These are phyloP conservation scores for Colletotrichum sp. DNA, from an alignment of 2,329 filamentous ascomycete species.

Conservation along the genomic window DNA sequence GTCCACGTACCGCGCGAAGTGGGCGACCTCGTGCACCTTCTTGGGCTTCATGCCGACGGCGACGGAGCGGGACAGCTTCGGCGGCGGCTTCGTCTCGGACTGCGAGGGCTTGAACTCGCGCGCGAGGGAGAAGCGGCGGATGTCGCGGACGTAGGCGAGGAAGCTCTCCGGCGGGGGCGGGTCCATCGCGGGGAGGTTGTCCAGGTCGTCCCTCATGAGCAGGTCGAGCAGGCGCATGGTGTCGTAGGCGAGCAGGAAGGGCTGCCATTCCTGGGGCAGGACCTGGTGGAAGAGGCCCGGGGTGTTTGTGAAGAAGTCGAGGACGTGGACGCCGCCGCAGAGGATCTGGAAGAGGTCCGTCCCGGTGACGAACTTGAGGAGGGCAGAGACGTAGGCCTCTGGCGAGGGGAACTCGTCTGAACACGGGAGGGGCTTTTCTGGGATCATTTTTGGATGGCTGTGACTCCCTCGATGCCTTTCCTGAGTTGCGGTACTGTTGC, in stretches of 20 bases:
- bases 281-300: constrained; percentile 82
- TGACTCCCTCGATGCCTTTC: background rate
- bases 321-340: constrained; percentile 96
- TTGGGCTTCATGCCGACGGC: constrained; percentile 94
- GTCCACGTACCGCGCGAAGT: constrained; percentile 88
- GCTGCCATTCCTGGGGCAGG: constrained; percentile 80
- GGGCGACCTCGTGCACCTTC: constrained; percentile 90
- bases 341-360: constrained; percentile 82
- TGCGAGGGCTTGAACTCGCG: constrained; percentile 58
- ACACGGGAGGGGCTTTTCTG: constrained; percentile 68
- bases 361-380: constrained; percentile 77
- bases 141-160: constrained; percentile 72
- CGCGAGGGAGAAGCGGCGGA: constrained; percentile 72
- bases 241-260: constrained; percentile 74
- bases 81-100: constrained; percentile 43
- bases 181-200: constrained; percentile 32
- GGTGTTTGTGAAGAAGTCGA: constrained; percentile 91
- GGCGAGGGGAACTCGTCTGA: constrained; percentile 70
- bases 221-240: constrained; percentile 81
- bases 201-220: constrained; percentile 78
- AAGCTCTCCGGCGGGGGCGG: constrained; percentile 59
- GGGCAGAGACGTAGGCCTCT: constrained; percentile 79
- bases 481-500: background rate
- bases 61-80: constrained; percentile 71
- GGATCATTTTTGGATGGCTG: constrained; percentile 47